Evolutionary conservation across 176 grass and related monocot genomes (phyloP).

Genomic region (Lolium perenne): DNA sequence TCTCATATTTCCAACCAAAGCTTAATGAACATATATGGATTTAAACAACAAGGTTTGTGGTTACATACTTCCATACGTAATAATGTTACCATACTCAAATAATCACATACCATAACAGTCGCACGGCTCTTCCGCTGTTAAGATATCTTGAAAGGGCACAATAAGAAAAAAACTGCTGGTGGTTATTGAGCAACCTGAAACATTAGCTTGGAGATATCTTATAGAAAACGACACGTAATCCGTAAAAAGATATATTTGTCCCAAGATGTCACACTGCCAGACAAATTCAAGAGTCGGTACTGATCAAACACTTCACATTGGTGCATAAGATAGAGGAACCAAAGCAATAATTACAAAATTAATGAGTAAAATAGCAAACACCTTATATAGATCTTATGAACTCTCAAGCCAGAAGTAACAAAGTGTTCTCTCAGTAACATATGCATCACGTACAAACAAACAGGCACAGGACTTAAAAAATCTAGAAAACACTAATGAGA

Average conservation of each 20-base stretch:
- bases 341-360: not conserved
- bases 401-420: conserved; percentile 42
- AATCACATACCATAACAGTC: not conserved
- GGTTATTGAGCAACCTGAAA: conserved; percentile 5
- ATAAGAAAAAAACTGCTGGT: not conserved
- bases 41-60: not conserved
- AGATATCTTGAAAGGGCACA: conserved; percentile 10
- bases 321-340: conserved; percentile 13
- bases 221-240: conserved; percentile 3
- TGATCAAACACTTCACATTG: not conserved
- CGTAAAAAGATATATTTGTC: not conserved
- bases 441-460: conserved; percentile 49
- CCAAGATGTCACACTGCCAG: conserved; percentile 15
- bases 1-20: conserved; percentile 17
- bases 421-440: conserved; percentile 49
- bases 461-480: not conserved
- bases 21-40: not conserved
- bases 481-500: conserved; percentile 38
- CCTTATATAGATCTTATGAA: conserved; percentile 50
- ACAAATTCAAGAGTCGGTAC: not conserved
- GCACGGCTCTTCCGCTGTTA: not conserved
- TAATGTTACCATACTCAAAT: not conserved
- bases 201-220: conserved; percentile 19
- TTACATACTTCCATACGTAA: not conserved
- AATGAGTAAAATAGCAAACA: conserved; percentile 29